Conservation (phyloP, 2,329 filamentous ascomycete species). For the Calonectria leucothoes region DNA sequence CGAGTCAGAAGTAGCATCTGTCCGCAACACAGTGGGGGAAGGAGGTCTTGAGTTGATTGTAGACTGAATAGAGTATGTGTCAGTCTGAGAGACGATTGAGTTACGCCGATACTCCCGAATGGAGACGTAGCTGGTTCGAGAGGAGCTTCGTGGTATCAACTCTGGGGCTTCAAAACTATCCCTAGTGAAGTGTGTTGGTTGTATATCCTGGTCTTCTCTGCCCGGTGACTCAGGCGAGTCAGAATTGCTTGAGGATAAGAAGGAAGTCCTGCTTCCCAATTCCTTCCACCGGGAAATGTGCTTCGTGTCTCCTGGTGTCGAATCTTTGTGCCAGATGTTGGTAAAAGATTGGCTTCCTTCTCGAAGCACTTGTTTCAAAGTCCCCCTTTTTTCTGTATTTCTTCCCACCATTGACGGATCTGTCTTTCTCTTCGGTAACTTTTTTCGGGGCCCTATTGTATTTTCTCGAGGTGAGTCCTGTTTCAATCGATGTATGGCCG, state of each 20-base stretch:
- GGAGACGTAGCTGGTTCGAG: conserved; percentile 61
- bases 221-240: conserved; percentile 15
- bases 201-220: conserved; percentile 14
- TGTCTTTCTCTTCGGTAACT: conserved; percentile 36
- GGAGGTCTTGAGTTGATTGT: conserved; percentile 56
- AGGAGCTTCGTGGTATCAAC: conserved; percentile 52
- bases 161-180: conserved; percentile 39
- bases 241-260: conserved; percentile 17
- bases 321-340: conserved; percentile 63
- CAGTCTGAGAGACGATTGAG: conserved; percentile 67
- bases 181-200: conserved; percentile 16
- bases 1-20: conserved; percentile 40
- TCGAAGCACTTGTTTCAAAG: conserved; percentile 64
- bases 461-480: conserved; percentile 35
- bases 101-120: conserved; percentile 63
- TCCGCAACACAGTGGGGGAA: conserved; percentile 53
- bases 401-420: conserved; percentile 27
- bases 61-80: conserved; percentile 65
- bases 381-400: conserved; percentile 55
- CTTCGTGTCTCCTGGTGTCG: conserved; percentile 40
- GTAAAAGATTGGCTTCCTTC: conserved; percentile 61
- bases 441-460: conserved; percentile 22
- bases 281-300: conserved; percentile 41
- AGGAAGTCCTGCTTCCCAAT: conserved; percentile 16
- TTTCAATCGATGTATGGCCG: conserved; percentile 43